Conservation (phyloP, 768 basidiomycete genomes). For the Leccinum truebloodii region DNA sequence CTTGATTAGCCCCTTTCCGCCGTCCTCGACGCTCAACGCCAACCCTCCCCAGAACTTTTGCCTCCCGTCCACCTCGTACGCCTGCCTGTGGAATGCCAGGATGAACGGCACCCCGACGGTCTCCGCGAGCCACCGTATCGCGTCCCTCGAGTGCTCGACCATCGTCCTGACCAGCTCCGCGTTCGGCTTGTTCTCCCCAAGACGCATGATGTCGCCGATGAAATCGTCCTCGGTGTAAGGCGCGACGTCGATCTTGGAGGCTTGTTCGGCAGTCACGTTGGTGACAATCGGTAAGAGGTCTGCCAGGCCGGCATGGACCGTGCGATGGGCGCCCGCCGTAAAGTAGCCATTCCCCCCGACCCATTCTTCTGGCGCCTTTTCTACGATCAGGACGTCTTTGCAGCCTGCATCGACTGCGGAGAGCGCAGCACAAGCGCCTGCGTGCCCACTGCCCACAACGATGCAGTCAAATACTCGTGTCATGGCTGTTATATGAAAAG, state of each 20-base stretch:
- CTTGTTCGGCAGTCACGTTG: conserved; percentile 46
- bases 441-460: conserved; percentile 66
- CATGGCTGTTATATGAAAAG: conserved; percentile 10
- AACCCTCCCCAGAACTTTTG: conserved; percentile 75
- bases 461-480: conserved; percentile 49
- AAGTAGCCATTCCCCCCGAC: conserved; percentile 73
- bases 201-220: conserved; percentile 58
- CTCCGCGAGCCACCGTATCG: conserved; percentile 57
- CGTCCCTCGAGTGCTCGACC: conserved; percentile 55
- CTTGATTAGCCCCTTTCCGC: conserved; percentile 66
- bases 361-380: conserved; percentile 66
- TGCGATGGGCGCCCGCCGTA: conserved; percentile 69
- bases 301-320: conserved; percentile 57
- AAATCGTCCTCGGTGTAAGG: conserved; percentile 60
- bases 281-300: conserved; percentile 58
- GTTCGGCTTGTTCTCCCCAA: conserved; percentile 53
- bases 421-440: conserved; percentile 65
- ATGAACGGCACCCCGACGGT: conserved; percentile 53
- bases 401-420: conserved; percentile 61
- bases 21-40: conserved; percentile 59
- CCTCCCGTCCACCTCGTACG: conserved; percentile 61
- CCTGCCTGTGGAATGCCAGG: conserved; percentile 65
- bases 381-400: conserved; percentile 59
- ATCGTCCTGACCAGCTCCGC: conserved; percentile 49
- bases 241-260: conserved; percentile 52